Conservation (phyloP, 805 yeast genomes). For the Schizosaccharomyces cryophilus region DNA sequence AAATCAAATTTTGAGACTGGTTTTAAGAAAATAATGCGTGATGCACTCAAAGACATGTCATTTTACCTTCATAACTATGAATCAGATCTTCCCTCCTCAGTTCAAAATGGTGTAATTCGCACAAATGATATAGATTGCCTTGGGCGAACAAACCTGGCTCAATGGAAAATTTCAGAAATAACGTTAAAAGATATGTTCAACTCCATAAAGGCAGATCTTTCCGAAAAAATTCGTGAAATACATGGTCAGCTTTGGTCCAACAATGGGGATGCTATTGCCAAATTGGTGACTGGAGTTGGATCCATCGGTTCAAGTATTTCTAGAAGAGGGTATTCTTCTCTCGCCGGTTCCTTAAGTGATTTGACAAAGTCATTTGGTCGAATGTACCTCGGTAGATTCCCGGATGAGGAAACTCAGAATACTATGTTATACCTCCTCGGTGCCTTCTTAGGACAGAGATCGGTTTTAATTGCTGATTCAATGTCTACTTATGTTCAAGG, state of each 20-base stretch:
- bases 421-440: background rate
- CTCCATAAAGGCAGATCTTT: background rate
- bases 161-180: conserved; percentile 58
- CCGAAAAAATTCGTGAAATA: background rate
- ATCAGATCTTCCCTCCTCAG: background rate
- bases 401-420: background rate
- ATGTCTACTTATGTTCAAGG: background rate
- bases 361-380: background rate
- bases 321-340: background rate
- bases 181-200: background rate
- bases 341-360: background rate
- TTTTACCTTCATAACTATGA: background rate
- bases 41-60: background rate
- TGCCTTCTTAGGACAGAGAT: background rate
- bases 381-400: background rate
- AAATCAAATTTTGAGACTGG: background rate
- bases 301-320: background rate
- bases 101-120: conserved; percentile 53
- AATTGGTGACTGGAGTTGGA: background rate
- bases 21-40: background rate
- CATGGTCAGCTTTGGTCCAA: background rate
- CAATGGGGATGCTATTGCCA: background rate
- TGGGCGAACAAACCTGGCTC: conserved; percentile 88
- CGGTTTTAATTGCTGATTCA: background rate
- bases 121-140: conserved; percentile 97